Evolutionary conservation across 2,329 filamentous ascomycete species (phyloP), one percentile per base, ranked within the genome.

Genomic region (Beauveria sp.): DNA sequence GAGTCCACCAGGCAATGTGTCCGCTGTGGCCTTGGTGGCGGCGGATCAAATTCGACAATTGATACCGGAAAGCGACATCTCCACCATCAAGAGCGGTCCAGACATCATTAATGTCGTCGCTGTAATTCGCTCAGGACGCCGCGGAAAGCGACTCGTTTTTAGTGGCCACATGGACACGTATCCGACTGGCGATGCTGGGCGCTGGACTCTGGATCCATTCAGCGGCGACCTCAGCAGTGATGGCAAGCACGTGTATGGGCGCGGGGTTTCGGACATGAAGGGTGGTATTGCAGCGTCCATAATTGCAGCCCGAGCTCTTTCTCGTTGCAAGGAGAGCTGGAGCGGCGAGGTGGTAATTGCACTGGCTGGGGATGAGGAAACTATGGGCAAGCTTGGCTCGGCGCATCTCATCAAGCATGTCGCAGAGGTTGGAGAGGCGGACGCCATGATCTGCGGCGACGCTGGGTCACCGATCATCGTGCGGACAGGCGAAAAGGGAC

Each of bases 191-290:
- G 54, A 63, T 40, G 20, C 38, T 40, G 20, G 50, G 16, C 24
- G 52, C 49, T 64, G 64, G 63, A 62, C 55, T 1, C 3, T 26
- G 24, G 22, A 31, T 20, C 62, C 64, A 12, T 59, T 61, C 20
- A 54, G 60, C 43, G 64, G 62, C 8, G 28, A 38, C 9, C 10
- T 65, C 28, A 64, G 62, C n/a, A 55, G 46, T 20, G 64, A 65
- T 51, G 59, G 64, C 24, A 49, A 40, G 31, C 34, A 51, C 28
- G 20, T 64, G n/a, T 65, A 65, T 24, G 64, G 64, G 2, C 52
- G 64, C 38, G 62, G 64, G 14, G 46, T 49, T 6, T 62, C 64
- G 8, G 62, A 63, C 46, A 65, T 63, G 64, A 65, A 65, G 31
- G 64, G 64, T 5, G 60, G 62, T 20, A 62, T 63, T 14, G 61